Percentiles rank a stretch among this genome's conserved stretches.
These are phyloP conservation scores for Lachancea quebecensis DNA, from an alignment of 805 yeast species.

Conservation along the genomic window DNA sequence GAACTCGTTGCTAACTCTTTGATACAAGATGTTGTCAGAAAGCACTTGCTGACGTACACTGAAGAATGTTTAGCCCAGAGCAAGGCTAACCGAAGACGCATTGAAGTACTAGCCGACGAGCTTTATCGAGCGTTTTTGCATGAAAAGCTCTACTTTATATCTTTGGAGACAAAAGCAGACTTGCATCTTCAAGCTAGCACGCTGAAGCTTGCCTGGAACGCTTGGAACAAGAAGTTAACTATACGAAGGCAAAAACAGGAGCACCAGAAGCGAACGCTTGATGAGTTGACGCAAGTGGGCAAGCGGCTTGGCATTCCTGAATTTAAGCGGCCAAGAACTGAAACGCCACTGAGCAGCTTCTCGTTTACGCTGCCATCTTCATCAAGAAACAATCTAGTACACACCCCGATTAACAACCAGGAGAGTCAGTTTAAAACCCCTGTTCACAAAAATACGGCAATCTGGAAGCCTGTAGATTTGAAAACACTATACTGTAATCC, in stretches of 20 bases:
- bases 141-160: constrained; percentile 43
- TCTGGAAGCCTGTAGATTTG: constrained; percentile 46
- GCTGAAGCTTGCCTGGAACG: constrained; percentile 28
- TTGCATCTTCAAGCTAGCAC: constrained; percentile 29
- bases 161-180: constrained; percentile 43
- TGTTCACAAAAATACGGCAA: constrained; percentile 33
- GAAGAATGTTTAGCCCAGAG: constrained; percentile 9
- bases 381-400: constrained; percentile 17
- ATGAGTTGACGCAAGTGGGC: constrained; percentile 34
- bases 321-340: constrained; percentile 18
- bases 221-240: constrained; percentile 30
- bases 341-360: constrained; percentile 14
- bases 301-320: constrained; percentile 31
- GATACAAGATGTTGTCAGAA: constrained; percentile 8
- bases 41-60: neutral
- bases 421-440: constrained; percentile 27
- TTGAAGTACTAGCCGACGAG: constrained; percentile 41
- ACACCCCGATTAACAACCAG: constrained; percentile 25
- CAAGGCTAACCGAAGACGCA: constrained; percentile 20
- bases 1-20: constrained; percentile 8
- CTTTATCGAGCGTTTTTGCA: constrained; percentile 54
- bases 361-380: constrained; percentile 19
- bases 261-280: constrained; percentile 36
- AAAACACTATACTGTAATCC: constrained; percentile 29
- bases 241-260: constrained; percentile 17